Base-by-base conservation (phyloP, 768 basidiomycete species). In the Suillus lakei region DNA sequence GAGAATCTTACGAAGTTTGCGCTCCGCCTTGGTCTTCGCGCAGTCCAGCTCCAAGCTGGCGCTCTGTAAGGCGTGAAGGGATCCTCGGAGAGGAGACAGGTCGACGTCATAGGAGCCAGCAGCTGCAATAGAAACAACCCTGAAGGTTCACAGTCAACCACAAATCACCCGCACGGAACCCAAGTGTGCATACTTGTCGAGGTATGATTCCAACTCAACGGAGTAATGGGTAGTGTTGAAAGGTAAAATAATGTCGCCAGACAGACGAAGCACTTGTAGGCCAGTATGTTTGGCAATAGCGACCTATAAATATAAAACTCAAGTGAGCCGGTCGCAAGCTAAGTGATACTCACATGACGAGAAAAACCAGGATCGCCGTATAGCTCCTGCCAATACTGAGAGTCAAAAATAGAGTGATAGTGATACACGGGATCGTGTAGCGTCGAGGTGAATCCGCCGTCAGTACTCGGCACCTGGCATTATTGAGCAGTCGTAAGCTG, bases 181-280 rank as follows among this genome's bases (percentile, higher is more conserved):
- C 10, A 36, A 53, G 12, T n/a, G 18, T 39, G 69, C 82, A 46
- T 64, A 88, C 88, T 81, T 80, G 59, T 83, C 72, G 4, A 89
- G 79, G 71, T 91, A 90, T 23, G 68, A 71, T 55, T 75, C 80
- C 28, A 91, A 79, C 66, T 89, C 85, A 41, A 80, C 72, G 0
- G 88, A 75, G 68, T 91, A 90, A 72, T 90, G 86, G 0, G 89
- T 91, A 9, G 89, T 89, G 72, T 91, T 91, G 67, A 91, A 74
- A 1, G 90, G 90, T 26, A 91, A 78, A 23, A 90, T 72, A 53
- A 89, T 73, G 26, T 83, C 78, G 63, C 86, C 83, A 5, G 85
- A 79, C 4, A 90, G 64, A 44, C 88, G 81, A n/a, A 91, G 72
- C 5, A 81, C 73, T 68, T 84, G 78, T 38, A 90, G 73, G 26